phyloP scores from a whole-genome alignment of 2,329 filamentous ascomycete species.

The Apiospora pterosperma region DNA sequence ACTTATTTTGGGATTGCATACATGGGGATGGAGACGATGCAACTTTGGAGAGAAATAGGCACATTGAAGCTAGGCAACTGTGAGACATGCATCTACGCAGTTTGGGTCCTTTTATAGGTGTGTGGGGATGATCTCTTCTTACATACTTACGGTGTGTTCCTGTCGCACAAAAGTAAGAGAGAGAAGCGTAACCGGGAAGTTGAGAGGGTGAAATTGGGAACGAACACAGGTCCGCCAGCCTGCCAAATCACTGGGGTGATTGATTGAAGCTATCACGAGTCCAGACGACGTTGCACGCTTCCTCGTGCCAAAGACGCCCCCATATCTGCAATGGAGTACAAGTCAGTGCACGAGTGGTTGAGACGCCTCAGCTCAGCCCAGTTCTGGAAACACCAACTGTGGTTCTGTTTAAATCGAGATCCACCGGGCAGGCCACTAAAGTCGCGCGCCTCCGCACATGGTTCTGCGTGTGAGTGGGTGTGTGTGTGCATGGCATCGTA shows the following conservation, averaged over 20 bases:
- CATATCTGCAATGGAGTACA: not conserved
- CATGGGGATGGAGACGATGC: too few species aligned
- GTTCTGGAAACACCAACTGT: slow-evolving; percentile 1
- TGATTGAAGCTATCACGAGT: not conserved
- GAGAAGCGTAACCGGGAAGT: too few species aligned
- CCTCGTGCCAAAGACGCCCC: not conserved
- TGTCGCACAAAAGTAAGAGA: too few species aligned
- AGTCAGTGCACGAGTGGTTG: not conserved
- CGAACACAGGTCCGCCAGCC: too few species aligned
- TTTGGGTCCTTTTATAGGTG: too few species aligned
- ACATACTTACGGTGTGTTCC: too few species aligned
- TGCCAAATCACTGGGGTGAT: not conserved
- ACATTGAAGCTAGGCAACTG: too few species aligned
- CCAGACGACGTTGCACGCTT: not conserved
- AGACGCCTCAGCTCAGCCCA: not conserved
- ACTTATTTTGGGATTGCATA: too few species aligned
- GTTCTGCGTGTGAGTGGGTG: not conserved
- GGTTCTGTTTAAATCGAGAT: not conserved
- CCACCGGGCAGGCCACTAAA: not conserved
- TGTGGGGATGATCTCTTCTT: too few species aligned
- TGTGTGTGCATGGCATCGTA: not conserved
- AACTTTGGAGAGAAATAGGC: too few species aligned
- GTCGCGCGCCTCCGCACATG: not conserved
- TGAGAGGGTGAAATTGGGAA: too few species aligned
- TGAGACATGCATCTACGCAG: too few species aligned